These are phyloP conservation scores for Aspergillus bridgeri DNA, from an alignment of 495 filamentous ascomycete species.

Conservation along the genomic window DNA sequence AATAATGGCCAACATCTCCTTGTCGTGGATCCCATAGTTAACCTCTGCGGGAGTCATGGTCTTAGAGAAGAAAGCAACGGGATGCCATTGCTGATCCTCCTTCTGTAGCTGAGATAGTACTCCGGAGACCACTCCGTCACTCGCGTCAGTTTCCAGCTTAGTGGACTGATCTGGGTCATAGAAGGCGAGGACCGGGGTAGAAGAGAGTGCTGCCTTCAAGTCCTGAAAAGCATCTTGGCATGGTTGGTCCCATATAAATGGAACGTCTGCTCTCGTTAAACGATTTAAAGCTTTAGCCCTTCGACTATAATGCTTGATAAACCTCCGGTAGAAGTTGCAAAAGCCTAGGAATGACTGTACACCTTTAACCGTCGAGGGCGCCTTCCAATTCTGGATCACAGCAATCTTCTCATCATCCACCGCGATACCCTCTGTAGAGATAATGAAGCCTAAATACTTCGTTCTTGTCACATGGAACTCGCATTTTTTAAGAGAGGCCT, in stretches of 20 bases:
- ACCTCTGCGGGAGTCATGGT: constrained; percentile 22
- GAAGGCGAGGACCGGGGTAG: constrained; percentile 1
- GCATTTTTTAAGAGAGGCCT: too few species aligned
- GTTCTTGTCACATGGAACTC: too few species aligned
- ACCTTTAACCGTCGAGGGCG: constrained; percentile 13
- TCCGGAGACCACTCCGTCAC: constrained; percentile 8
- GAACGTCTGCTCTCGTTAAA: too few species aligned
- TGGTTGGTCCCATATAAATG: background rate
- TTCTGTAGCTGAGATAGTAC: constrained; percentile 12
- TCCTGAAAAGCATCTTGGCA: background rate
- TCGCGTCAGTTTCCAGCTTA: constrained; percentile 17
- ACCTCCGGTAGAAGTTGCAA: too few species aligned
- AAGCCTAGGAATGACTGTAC: constrained; percentile 28
- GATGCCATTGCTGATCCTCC: constrained; percentile 2
- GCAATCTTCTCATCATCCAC: constrained; percentile 7
- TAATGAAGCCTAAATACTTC: too few species aligned
- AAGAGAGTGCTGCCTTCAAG: background rate
- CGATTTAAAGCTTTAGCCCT: too few species aligned
- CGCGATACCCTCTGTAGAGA: background rate
- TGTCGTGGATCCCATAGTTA: constrained; percentile 34
- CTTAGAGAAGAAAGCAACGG: constrained; percentile 23
- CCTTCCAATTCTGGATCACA: constrained; percentile 17
- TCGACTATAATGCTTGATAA: too few species aligned
- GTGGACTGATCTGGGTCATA: constrained; percentile 10
- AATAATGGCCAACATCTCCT: constrained; percentile 28